These are phyloP conservation scores for Suillus brevipes DNA, from an alignment of 768 basidiomycete species.

Conservation along the genomic window DNA sequence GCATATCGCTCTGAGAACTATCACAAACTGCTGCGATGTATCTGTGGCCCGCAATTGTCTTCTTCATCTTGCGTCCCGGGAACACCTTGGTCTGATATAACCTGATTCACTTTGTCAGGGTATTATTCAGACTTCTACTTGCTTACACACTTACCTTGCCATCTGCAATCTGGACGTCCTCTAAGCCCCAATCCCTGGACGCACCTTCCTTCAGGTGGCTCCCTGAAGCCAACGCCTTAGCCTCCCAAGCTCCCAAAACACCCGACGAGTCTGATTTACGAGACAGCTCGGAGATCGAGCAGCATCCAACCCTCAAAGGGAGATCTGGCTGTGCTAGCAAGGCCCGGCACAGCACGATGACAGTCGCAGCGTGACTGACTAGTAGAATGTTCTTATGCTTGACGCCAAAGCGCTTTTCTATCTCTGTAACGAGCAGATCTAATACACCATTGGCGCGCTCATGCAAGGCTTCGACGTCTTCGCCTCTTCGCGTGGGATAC, in stretches of 20 bases:
- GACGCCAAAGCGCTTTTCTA: slow-evolving; percentile 46
- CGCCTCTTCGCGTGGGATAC: slow-evolving; percentile 73
- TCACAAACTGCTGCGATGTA: slow-evolving; percentile 24
- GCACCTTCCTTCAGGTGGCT: slow-evolving; percentile 58
- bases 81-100: slow-evolving; percentile 67
- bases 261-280: slow-evolving; percentile 30
- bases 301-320: slow-evolving; percentile 70
- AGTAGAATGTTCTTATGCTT: slow-evolving; percentile 57
- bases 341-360: slow-evolving; percentile 62
- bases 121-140: neutral
- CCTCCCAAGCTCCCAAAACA: slow-evolving; percentile 48
- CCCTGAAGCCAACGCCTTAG: slow-evolving; percentile 52
- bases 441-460: slow-evolving; percentile 56
- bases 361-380: slow-evolving; percentile 74
- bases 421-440: slow-evolving; percentile 46
- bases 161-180: slow-evolving; percentile 60
- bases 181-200: slow-evolving; percentile 79
- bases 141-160: slow-evolving; percentile 51
- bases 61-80: slow-evolving; percentile 69
- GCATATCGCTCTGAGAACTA: neutral
- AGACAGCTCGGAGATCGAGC: slow-evolving; percentile 62
- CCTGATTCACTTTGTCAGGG: slow-evolving; percentile 39
- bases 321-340: slow-evolving; percentile 54
- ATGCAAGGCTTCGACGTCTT: slow-evolving; percentile 63
- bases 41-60: slow-evolving; percentile 55